phyloP scores from a whole-genome alignment of 2,329 filamentous ascomycete species.

The Mycosphaerella sp. region DNA sequence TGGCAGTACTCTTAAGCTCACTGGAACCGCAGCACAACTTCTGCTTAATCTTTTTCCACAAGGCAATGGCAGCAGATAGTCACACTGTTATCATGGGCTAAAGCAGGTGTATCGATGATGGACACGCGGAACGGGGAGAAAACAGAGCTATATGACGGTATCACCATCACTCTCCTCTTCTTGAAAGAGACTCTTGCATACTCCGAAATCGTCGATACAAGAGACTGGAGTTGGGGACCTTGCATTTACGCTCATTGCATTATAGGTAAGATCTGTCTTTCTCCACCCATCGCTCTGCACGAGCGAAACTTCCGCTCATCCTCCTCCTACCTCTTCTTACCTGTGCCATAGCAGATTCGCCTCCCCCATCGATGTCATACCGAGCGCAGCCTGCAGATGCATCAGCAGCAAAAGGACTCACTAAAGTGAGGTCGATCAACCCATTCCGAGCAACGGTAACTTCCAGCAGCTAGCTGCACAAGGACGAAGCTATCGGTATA shows the following conservation, averaged over 20 bases:
- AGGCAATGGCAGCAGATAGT: not conserved
- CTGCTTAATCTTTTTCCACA: constrained; percentile 7
- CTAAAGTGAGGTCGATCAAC: not conserved
- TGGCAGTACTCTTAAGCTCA: not conserved
- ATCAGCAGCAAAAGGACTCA: not conserved
- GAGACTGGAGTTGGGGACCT: constrained; percentile 3
- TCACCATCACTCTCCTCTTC: not conserved
- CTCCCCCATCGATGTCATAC: not conserved
- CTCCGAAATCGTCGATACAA: not conserved
- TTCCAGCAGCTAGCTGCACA: not conserved
- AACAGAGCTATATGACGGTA: constrained; percentile 1
- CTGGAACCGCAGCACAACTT: constrained; percentile 8
- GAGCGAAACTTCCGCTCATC: too few species aligned
- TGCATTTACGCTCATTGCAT: constrained; percentile 2
- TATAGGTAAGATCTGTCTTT: not conserved
- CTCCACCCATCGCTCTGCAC: not conserved
- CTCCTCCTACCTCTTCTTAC: not conserved
- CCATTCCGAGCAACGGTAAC: not conserved
- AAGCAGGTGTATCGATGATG: not conserved
- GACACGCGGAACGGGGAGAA: not conserved
- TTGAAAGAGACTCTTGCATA: not conserved
- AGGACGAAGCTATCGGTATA: not conserved
- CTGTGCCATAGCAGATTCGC: not conserved
- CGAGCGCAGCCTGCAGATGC: not conserved
- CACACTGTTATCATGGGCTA: not conserved